These are phyloP conservation scores for Phytophthora quininea DNA, from an alignment of 352 stramenopile genomes.

Conservation along the genomic window DNA sequence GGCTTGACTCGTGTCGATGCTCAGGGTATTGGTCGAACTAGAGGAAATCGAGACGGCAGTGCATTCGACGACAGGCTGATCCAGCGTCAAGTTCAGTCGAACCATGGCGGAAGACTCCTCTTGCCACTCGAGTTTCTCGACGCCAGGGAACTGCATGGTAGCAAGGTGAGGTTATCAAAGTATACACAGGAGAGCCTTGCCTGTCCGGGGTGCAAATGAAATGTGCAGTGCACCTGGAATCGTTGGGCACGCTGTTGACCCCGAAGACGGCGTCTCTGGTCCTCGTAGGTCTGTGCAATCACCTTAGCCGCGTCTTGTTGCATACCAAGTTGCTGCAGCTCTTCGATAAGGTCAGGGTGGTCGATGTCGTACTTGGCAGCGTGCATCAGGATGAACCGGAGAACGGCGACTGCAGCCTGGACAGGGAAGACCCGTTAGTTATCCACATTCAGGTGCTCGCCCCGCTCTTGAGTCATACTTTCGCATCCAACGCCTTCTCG, in stretches of 20 bases:
- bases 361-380: conserved; percentile 53
- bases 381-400: conserved; percentile 59
- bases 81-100: conserved; percentile 35
- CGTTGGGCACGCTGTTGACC: conserved; percentile 34
- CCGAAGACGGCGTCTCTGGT: conserved; percentile 33
- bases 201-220: background rate
- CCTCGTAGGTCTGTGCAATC: conserved; percentile 43
- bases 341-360: conserved; percentile 39
- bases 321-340: conserved; percentile 60
- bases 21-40: conserved; percentile 14
- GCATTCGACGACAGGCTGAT: conserved; percentile 34
- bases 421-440: background rate
- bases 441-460: too few relatives aligned
- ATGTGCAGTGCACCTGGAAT: conserved; percentile 40
- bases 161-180: background rate
- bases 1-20: conserved; percentile 25
- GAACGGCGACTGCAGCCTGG: conserved; percentile 36
- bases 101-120: conserved; percentile 24
- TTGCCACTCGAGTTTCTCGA: conserved; percentile 37
- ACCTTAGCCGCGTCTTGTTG: conserved; percentile 15
- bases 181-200: background rate
- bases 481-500: conserved; percentile 22
- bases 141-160: conserved; percentile 32
- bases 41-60: background rate
- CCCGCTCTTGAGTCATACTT: conserved; percentile 14